Conservation (phyloP, 2,329 filamentous ascomycete genomes). For the Fusarium metavorans region DNA sequence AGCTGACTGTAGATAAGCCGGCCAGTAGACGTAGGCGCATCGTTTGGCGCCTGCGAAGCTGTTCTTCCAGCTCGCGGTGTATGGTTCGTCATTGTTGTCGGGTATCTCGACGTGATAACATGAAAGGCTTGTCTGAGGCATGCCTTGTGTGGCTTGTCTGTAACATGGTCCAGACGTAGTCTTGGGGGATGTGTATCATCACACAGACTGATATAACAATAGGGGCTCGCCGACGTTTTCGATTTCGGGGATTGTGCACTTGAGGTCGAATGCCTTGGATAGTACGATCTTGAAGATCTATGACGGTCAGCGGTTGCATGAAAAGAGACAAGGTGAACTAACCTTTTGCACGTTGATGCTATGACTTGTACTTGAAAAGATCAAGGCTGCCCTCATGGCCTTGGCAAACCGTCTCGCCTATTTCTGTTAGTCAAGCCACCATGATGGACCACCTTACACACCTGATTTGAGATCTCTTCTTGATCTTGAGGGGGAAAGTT, state of each 20-base stretch:
- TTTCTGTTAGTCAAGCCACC: constrained; percentile 26
- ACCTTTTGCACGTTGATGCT: constrained; percentile 99
- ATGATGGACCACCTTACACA: constrained; percentile 52
- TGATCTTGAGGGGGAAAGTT: constrained; percentile 98
- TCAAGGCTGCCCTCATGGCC: constrained; percentile 96
- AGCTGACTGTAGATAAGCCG: constrained; percentile 25
- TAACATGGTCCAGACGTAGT: background rate
- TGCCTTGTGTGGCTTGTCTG: constrained; percentile 9
- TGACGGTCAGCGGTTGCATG: constrained; percentile 9
- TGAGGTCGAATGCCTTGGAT: constrained; percentile 97
- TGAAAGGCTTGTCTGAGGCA: constrained; percentile 23
- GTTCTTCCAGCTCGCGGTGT: constrained; percentile 16
- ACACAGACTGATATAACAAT: constrained; percentile 82
- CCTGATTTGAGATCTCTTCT: constrained; percentile 97
- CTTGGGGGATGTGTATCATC: constrained; percentile 21
- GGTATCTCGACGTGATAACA: constrained; percentile 40
- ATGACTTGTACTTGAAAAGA: constrained; percentile 98
- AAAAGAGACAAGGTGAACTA: constrained; percentile 24
- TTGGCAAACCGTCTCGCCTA: constrained; percentile 96
- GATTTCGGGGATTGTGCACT: constrained; percentile 99
- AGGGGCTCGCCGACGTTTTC: constrained; percentile 97
- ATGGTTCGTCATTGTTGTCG: constrained; percentile 35
- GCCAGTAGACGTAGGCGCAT: constrained; percentile 24
- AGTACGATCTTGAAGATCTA: constrained; percentile 99
- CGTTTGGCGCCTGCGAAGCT: constrained; percentile 20